phyloP scores from a whole-genome alignment of 495 filamentous ascomycete species.

The Lasiosphaeria miniovina region DNA sequence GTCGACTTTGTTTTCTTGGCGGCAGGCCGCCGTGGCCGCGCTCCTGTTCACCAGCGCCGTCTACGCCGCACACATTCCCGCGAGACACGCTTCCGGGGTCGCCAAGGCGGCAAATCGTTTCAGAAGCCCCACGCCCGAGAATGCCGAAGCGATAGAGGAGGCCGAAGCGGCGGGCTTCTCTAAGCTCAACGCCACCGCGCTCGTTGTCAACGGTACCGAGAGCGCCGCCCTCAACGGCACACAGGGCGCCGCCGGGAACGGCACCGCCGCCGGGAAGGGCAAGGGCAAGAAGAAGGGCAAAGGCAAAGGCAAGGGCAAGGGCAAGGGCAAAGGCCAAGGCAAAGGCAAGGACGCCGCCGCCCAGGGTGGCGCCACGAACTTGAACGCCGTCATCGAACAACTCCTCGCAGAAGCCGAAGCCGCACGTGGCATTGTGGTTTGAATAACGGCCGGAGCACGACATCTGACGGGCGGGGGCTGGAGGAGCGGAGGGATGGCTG shows the following conservation, averaged over 20 bases:
- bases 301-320: not conserved
- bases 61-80: not conserved
- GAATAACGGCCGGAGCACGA: not conserved
- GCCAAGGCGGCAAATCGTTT: not conserved
- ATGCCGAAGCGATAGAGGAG: not conserved
- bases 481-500: no score
- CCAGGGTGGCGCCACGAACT: not conserved
- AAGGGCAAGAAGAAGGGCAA: constrained; percentile 1
- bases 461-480: not conserved
- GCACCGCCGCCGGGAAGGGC: not conserved
- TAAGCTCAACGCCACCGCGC: not conserved
- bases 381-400: not conserved
- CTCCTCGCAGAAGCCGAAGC: not conserved
- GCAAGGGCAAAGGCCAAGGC: not conserved
- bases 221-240: not conserved
- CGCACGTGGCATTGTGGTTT: not conserved
- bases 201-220: not conserved
- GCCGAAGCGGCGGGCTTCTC: not conserved
- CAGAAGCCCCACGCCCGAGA: not conserved
- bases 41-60: constrained; percentile 5
- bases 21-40: constrained; percentile 1
- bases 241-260: not conserved
- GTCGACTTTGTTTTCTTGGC: not conserved
- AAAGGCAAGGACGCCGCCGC: not conserved
- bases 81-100: not conserved